Evolutionary conservation across 805 yeast genomes (phyloP).

Genomic region (Pichia pseudocactophila): DNA sequence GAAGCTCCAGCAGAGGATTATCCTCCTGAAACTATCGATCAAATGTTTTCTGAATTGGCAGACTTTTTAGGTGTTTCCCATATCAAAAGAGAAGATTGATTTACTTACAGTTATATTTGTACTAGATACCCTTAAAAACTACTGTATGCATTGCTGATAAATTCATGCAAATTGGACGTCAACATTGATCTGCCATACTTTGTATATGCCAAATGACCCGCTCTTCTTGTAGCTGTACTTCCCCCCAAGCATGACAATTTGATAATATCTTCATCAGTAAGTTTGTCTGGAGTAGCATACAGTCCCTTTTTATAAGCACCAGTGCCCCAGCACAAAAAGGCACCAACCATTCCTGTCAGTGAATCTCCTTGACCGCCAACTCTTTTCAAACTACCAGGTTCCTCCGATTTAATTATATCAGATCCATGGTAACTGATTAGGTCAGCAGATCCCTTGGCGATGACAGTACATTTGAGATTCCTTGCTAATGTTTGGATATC

Average conservation of each 20-base stretch:
- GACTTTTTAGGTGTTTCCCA: slow-evolving; percentile 48
- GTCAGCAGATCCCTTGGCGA: slow-evolving; percentile 70
- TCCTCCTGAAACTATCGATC: slow-evolving; percentile 41
- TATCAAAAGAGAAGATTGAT: slow-evolving; percentile 7
- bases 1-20: slow-evolving; percentile 25
- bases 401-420: slow-evolving; percentile 32
- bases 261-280: slow-evolving; percentile 24
- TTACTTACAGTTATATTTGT: background rate
- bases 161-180: slow-evolving; percentile 69
- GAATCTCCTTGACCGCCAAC: slow-evolving; percentile 98
- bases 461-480: slow-evolving; percentile 45
- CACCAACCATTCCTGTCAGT: slow-evolving; percentile 74
- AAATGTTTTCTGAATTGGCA: slow-evolving; percentile 54
- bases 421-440: slow-evolving; percentile 43
- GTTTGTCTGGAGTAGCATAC: slow-evolving; percentile 34
- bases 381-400: slow-evolving; percentile 63
- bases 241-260: slow-evolving; percentile 66
- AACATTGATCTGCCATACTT: slow-evolving; percentile 71
- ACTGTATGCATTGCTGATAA: slow-evolving; percentile 53
- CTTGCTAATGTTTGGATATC: slow-evolving; percentile 38
- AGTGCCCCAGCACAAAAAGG: slow-evolving; percentile 71
- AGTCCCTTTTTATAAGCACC: slow-evolving; percentile 48
- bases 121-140: slow-evolving; percentile 9
- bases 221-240: slow-evolving; percentile 52
- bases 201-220: slow-evolving; percentile 57